phyloP scores from a whole-genome alignment of 805 yeast genomes.

The Nakazawaea molendinolei region DNA sequence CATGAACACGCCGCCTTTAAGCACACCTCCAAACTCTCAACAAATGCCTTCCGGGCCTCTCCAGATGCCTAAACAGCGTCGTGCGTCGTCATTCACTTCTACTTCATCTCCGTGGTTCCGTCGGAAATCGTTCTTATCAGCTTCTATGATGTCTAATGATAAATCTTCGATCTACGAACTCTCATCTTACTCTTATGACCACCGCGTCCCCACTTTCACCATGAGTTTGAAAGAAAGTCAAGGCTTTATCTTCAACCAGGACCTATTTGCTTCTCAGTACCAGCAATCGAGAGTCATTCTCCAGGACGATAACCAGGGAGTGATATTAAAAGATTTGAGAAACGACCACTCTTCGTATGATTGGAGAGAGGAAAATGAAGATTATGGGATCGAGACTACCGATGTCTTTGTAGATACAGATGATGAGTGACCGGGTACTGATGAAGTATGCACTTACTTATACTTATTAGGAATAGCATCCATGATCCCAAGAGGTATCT shows the following conservation, averaged over 20 bases:
- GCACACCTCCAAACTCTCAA: neutral
- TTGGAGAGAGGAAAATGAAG: slow-evolving; percentile 4
- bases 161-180: slow-evolving; percentile 46
- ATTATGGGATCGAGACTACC: slow-evolving; percentile 10
- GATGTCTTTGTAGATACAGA: slow-evolving; percentile 8
- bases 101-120: slow-evolving; percentile 47
- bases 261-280: slow-evolving; percentile 63
- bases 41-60: neutral
- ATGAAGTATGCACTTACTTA: no score
- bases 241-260: slow-evolving; percentile 75
- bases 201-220: slow-evolving; percentile 27
- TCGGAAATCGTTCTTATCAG: slow-evolving; percentile 49
- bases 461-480: no score
- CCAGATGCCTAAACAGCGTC: slow-evolving; percentile 6
- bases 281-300: slow-evolving; percentile 45
- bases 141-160: slow-evolving; percentile 52
- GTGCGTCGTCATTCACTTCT: slow-evolving; percentile 25
- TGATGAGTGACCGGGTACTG: neutral
- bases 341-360: neutral
- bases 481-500: no score
- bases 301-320: slow-evolving; percentile 24
- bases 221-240: slow-evolving; percentile 56
- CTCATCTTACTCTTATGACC: slow-evolving; percentile 21
- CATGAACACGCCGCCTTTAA: no score
- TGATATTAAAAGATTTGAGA: slow-evolving; percentile 9